phyloP scores from a whole-genome alignment of 768 basidiomycete species.

The Boletus pseudopeckii region DNA sequence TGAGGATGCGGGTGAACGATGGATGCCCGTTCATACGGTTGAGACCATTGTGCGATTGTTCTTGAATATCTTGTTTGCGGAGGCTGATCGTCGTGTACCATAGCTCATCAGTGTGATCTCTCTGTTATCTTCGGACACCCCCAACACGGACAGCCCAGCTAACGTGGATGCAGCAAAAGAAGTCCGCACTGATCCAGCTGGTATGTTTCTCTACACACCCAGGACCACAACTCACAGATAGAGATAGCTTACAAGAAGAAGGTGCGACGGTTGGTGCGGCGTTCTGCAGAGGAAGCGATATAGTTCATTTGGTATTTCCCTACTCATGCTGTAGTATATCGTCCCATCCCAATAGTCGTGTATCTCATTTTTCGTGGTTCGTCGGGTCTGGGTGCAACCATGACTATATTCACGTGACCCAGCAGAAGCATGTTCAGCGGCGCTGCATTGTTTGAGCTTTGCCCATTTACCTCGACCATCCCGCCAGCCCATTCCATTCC shows the following conservation, averaged over 20 bases:
- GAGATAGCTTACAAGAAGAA: slow-evolving; percentile 87
- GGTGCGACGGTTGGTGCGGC: slow-evolving; percentile 83
- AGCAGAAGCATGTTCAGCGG: neutral
- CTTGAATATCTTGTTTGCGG: neutral
- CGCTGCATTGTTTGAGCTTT: neutral
- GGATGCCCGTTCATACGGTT: slow-evolving; percentile 96
- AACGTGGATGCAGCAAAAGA: slow-evolving; percentile 96
- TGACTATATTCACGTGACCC: slow-evolving; percentile 22
- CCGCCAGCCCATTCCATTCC: slow-evolving; percentile 8
- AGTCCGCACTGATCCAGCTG: slow-evolving; percentile 58
- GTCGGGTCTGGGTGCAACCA: too few species aligned
- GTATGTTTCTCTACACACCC: slow-evolving; percentile 37
- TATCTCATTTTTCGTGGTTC: neutral
- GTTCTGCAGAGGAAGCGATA: slow-evolving; percentile 85
- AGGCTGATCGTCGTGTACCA: slow-evolving; percentile 1
- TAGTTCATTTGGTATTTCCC: slow-evolving; percentile 42
- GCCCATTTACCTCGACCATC: slow-evolving; percentile 9
- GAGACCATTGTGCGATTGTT: slow-evolving; percentile 79
- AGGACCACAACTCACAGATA: slow-evolving; percentile 11
- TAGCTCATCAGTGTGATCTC: slow-evolving; percentile 97
- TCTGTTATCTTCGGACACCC: slow-evolving; percentile 85
- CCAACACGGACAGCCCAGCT: slow-evolving; percentile 90
- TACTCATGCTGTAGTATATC: slow-evolving; percentile 15
- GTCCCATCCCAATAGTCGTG: slow-evolving; percentile 10
- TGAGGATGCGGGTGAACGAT: slow-evolving; percentile 94